Evolutionary conservation across 1,139 yeast genomes (phyloP).

Genomic region (Pichia sp.): DNA sequence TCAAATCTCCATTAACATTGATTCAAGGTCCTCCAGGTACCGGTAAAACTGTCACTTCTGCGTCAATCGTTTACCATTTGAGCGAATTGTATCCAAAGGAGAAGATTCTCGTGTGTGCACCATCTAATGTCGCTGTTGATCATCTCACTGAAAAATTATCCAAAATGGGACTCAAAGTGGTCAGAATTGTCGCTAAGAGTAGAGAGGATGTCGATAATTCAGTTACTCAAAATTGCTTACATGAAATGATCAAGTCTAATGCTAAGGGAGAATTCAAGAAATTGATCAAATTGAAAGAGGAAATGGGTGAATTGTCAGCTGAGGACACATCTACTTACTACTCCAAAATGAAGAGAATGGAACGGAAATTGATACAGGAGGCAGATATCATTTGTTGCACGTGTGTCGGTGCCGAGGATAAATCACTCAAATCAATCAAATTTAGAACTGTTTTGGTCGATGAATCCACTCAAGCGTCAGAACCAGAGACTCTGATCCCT

Average conservation of each 20-base stretch:
- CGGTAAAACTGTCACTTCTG: constrained; percentile 92
- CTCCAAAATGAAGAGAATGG: constrained; percentile 39
- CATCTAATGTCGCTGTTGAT: constrained; percentile 93
- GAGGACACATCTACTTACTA: constrained; percentile 43
- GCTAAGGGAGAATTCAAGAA: constrained; percentile 55
- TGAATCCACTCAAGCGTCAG: constrained; percentile 92
- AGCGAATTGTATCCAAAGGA: constrained; percentile 45
- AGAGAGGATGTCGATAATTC: constrained; percentile 76
- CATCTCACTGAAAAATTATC: constrained; percentile 74
- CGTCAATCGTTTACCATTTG: constrained; percentile 78
- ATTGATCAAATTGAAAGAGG: constrained; percentile 49
- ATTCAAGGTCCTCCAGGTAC: constrained; percentile 99
- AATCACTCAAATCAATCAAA: constrained; percentile 42
- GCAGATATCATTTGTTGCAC: constrained; percentile 87
- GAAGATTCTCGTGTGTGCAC: constrained; percentile 81
- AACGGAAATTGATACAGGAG: constrained; percentile 41
- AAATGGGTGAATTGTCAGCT: constrained; percentile 63
- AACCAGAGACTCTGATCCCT: constrained; percentile 87
- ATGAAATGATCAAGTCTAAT: constrained; percentile 43
- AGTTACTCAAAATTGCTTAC: constrained; percentile 47
- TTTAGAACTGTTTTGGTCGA: constrained; percentile 82
- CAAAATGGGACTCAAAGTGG: constrained; percentile 63
- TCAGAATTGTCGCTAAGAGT: constrained; percentile 67
- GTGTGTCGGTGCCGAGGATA: constrained; percentile 89
- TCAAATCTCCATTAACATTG: constrained; percentile 70